Evolutionary conservation across 495 filamentous ascomycete genomes (phyloP).

Genomic region (Lentithecium fluviatile): DNA sequence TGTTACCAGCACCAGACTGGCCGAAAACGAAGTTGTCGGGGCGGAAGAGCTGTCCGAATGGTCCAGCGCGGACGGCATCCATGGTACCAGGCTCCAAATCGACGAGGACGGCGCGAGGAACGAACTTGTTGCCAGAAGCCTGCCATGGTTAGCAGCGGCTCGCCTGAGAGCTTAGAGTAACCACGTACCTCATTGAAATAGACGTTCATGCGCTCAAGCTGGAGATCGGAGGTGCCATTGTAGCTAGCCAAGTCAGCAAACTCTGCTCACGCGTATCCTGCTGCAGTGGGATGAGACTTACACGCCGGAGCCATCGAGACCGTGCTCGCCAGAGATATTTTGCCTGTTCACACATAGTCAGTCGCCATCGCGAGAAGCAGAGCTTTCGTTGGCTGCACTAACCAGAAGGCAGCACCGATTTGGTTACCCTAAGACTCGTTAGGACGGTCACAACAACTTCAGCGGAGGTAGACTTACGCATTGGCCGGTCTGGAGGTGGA

Average conservation of each 20-base stretch:
- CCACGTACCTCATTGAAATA: slow-evolving; percentile 97
- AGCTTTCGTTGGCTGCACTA: slow-evolving; percentile 42
- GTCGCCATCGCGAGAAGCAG: slow-evolving; percentile 26
- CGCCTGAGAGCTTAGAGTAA: not conserved
- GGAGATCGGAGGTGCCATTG: slow-evolving; percentile 96
- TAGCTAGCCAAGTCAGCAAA: slow-evolving; percentile 58
- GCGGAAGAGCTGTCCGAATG: slow-evolving; percentile 99
- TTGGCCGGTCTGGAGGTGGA: slow-evolving; percentile 98
- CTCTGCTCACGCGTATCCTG: slow-evolving; percentile 29
- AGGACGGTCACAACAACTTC: slow-evolving; percentile 34
- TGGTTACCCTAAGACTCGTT: slow-evolving; percentile 82
- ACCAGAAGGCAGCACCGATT: slow-evolving; percentile 99
- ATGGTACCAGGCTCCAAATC: slow-evolving; percentile 98
- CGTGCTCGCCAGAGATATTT: slow-evolving; percentile 97
- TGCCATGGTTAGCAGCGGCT: slow-evolving; percentile 44
- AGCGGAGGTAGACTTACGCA: slow-evolving; percentile 62
- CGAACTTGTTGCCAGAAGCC: slow-evolving; percentile 97
- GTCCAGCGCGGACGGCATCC: slow-evolving; percentile 98
- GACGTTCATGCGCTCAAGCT: slow-evolving; percentile 99
- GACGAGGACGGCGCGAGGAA: slow-evolving; percentile 98
- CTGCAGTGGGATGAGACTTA: slow-evolving; percentile 51
- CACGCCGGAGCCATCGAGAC: slow-evolving; percentile 93
- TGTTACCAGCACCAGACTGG: slow-evolving; percentile 99
- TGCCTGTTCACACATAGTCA: slow-evolving; percentile 58
- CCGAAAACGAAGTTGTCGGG: slow-evolving; percentile 99